phyloP scores from a whole-genome alignment of 1,284 basidiomycete genomes.

The Fomitopsis schrenkii region DNA sequence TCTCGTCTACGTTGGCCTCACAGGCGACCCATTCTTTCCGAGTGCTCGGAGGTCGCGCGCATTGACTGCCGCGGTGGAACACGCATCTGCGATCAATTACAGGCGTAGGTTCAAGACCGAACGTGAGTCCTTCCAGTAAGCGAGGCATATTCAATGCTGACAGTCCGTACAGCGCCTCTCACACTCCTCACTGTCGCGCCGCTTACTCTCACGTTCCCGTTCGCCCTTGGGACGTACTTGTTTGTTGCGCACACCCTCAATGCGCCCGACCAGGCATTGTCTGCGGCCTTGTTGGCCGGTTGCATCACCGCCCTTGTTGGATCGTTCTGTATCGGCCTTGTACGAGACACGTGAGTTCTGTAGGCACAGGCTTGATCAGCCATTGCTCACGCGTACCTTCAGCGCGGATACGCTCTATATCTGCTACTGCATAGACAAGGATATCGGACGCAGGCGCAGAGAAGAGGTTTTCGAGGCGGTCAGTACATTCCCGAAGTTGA shows the following conservation, averaged over 20 bases:
- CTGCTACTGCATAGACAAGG: conserved; percentile 87
- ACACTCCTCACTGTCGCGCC: conserved; percentile 80
- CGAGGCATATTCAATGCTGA: not conserved
- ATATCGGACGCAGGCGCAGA: conserved; percentile 57
- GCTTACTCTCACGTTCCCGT: conserved; percentile 75
- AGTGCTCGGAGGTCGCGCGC: conserved; percentile 67
- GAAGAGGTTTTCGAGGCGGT: conserved; percentile 72
- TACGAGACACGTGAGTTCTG: conserved; percentile 67
- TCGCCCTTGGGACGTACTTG: conserved; percentile 79
- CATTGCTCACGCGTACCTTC: not conserved
- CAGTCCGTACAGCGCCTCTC: conserved; percentile 47
- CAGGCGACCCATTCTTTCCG: conserved; percentile 80
- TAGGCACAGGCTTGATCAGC: not conserved
- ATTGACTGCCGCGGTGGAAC: conserved; percentile 46
- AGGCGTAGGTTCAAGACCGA: conserved; percentile 51
- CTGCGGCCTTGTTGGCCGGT: conserved; percentile 75
- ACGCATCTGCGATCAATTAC: conserved; percentile 33
- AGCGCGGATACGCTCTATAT: conserved; percentile 82
- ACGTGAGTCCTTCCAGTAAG: conserved; percentile 37
- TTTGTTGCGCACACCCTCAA: conserved; percentile 82
- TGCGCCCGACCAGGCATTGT: conserved; percentile 75
- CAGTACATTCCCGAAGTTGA: conserved; percentile 27
- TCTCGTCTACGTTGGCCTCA: conserved; percentile 82
- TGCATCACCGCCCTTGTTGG: conserved; percentile 80
- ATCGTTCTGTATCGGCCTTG: conserved; percentile 76